These are phyloP conservation scores for Glycine soja DNA, from an alignment of 306 rosid genomes.

Conservation along the genomic window DNA sequence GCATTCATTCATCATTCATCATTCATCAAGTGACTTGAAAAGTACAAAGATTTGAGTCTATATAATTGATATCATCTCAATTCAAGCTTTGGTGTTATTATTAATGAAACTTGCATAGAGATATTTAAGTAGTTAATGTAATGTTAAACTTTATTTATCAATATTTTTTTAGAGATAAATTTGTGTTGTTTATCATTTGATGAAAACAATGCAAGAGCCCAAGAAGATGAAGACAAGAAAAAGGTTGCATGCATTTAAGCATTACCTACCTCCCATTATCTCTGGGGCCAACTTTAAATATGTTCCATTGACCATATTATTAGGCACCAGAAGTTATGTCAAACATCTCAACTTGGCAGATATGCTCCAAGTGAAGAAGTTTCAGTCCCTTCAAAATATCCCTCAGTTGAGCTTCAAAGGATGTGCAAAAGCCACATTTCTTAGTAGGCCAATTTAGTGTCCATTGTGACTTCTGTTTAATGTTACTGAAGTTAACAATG, in stretches of 20 bases:
- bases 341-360: conserved; percentile 18
- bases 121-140: neutral
- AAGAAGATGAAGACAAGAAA: conserved; percentile 3
- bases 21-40: neutral
- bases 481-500: neutral
- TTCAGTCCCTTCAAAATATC: conserved; percentile 18
- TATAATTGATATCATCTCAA: neutral
- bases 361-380: conserved; percentile 14
- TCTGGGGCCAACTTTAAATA: conserved; percentile 10
- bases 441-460: conserved; percentile 3
- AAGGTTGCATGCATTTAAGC: neutral
- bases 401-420: conserved; percentile 1
- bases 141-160: neutral
- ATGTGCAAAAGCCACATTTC: conserved; percentile 16
- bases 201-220: conserved; percentile 7
- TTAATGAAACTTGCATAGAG: neutral
- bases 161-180: neutral
- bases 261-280: conserved; percentile 23
- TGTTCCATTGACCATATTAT: neutral
- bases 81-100: neutral
- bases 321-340: neutral
- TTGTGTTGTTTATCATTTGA: neutral
- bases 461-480: neutral
- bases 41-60: neutral
- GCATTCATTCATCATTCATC: neutral